Conservation (phyloP, 1,284 basidiomycete genomes). For the Tilletia indica region DNA sequence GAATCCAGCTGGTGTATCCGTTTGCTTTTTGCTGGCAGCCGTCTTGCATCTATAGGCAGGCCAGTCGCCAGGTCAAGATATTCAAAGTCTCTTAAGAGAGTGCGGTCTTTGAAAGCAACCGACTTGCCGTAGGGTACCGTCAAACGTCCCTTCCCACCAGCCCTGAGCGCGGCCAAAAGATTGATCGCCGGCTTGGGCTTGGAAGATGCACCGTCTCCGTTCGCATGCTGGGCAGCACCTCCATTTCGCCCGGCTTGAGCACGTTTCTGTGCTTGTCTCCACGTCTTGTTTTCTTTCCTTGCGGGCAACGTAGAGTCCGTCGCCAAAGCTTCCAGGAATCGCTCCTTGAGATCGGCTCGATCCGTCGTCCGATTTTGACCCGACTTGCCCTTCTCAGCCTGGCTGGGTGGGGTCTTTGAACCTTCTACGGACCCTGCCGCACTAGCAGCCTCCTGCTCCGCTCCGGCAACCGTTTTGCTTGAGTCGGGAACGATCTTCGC, state of each 20-base stretch:
- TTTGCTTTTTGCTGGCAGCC: conserved; percentile 56
- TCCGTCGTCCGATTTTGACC: conserved; percentile 22
- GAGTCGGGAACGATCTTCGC: not conserved
- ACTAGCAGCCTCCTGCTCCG: conserved; percentile 31
- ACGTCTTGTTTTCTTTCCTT: conserved; percentile 47
- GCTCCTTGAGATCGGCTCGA: conserved; percentile 56
- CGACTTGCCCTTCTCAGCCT: not conserved
- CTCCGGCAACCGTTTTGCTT: conserved; percentile 17
- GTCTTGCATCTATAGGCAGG: conserved; percentile 56
- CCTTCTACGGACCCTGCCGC: not conserved
- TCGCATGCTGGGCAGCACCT: not conserved
- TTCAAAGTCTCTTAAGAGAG: conserved; percentile 57
- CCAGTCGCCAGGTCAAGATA: conserved; percentile 60
- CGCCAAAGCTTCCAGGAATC: conserved; percentile 61
- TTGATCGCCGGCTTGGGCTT: conserved; percentile 36
- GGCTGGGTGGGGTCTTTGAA: not conserved
- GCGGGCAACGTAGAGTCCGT: conserved; percentile 47
- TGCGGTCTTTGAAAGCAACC: conserved; percentile 60
- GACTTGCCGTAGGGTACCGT: conserved; percentile 58
- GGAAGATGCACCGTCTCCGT: not conserved
- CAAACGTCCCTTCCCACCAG: conserved; percentile 59
- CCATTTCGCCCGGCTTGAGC: conserved; percentile 6
- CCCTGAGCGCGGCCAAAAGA: conserved; percentile 57
- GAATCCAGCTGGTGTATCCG: conserved; percentile 56
- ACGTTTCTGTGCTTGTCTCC: conserved; percentile 46